These are phyloP conservation scores for Candida sanyiensis DNA, from an alignment of 805 yeast species.

Conservation along the genomic window DNA sequence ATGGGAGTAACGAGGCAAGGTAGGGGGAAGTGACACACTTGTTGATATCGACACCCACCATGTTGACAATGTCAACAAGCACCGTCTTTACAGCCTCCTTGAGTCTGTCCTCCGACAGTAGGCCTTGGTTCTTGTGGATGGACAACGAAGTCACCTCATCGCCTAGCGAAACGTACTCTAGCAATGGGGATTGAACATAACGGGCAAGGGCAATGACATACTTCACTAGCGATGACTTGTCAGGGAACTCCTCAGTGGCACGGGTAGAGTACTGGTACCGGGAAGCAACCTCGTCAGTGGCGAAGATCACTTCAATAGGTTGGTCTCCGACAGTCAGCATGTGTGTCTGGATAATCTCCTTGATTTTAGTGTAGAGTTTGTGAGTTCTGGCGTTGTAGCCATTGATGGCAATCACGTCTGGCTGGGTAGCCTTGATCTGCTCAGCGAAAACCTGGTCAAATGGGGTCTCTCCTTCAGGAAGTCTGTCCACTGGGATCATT, in stretches of 20 bases:
- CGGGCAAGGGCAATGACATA: conserved; percentile 89
- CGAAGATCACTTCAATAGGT: conserved; percentile 71
- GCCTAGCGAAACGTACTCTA: conserved; percentile 79
- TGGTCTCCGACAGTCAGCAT: conserved; percentile 45
- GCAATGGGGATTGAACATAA: conserved; percentile 85
- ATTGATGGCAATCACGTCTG: conserved; percentile 86
- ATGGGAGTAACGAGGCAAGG: conserved; percentile 65
- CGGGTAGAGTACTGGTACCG: conserved; percentile 75
- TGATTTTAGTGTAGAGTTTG: conserved; percentile 50
- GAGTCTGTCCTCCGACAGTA: conserved; percentile 60
- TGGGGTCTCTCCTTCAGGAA: conserved; percentile 41
- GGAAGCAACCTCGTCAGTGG: conserved; percentile 89
- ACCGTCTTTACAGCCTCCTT: conserved; percentile 67
- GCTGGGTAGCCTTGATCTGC: conserved; percentile 58
- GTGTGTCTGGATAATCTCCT: conserved; percentile 51
- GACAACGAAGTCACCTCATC: conserved; percentile 65
- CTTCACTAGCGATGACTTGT: conserved; percentile 70
- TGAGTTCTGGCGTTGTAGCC: conserved; percentile 78
- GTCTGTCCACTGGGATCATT: conserved; percentile 39
- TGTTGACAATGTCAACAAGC: conserved; percentile 82
- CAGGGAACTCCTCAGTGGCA: conserved; percentile 76
- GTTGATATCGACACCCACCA: conserved; percentile 91
- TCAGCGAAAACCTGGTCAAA: conserved; percentile 61
- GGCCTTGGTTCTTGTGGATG: conserved; percentile 67
- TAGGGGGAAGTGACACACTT: conserved; percentile 77